Conservation (phyloP, 352 stramenopile genomes). For the Globisporangium heterothallicum region DNA sequence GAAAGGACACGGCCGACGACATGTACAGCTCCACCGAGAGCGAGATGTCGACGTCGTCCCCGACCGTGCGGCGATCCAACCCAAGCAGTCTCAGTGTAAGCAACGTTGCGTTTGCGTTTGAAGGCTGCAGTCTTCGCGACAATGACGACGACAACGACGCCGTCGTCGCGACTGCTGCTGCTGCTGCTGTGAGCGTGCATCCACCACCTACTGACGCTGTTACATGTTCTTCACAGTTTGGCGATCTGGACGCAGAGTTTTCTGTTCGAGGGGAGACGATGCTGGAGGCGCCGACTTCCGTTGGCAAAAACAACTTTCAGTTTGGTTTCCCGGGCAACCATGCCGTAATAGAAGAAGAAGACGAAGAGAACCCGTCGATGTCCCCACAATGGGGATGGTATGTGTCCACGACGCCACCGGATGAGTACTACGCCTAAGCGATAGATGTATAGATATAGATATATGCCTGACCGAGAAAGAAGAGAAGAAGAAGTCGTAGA, state of each 20-base stretch:
- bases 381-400: slow-evolving; percentile 83
- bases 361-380: slow-evolving; percentile 31
- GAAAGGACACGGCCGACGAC: slow-evolving; percentile 38
- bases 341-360: slow-evolving; percentile 17
- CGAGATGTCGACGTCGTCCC: slow-evolving; percentile 41
- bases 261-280: no score
- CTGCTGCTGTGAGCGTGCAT: no score
- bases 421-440: slow-evolving; percentile 57
- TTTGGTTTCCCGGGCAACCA: no score
- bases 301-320: no score
- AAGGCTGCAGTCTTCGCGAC: slow-evolving; percentile 13
- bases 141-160: slow-evolving; percentile 20
- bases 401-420: slow-evolving; percentile 70
- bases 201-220: no score
- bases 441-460: no score
- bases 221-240: no score
- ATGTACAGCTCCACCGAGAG: slow-evolving; percentile 63
- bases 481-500: no score
- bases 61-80: slow-evolving; percentile 12
- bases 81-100: slow-evolving; percentile 7
- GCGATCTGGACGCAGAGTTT: no score
- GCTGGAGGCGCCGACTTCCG: no score
- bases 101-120: slow-evolving; percentile 10
- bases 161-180: no score
- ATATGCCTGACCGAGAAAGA: no score